phyloP scores from a whole-genome alignment of 257 asterid genomes.

The Ilex asprella region DNA sequence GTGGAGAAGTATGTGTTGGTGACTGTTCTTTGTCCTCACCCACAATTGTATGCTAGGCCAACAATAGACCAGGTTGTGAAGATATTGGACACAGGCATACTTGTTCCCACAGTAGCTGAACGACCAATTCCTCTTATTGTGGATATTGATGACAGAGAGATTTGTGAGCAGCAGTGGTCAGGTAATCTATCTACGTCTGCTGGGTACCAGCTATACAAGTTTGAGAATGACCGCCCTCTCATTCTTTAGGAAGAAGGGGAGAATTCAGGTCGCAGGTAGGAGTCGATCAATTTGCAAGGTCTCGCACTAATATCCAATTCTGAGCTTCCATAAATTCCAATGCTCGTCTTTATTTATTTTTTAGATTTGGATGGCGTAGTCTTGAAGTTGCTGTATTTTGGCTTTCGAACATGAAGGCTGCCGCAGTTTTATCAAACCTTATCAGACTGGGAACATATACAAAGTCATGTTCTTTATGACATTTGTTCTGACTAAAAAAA shows the following conservation, averaged over 20 bases:
- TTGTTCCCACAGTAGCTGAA: background rate
- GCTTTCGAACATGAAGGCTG: too few relatives aligned
- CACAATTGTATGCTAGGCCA: constrained; percentile 1
- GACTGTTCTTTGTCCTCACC: background rate
- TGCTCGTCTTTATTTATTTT: background rate
- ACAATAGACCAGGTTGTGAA: background rate
- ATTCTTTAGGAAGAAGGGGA: background rate
- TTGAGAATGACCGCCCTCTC: background rate
- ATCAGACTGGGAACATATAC: too few relatives aligned
- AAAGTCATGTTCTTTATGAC: too few relatives aligned
- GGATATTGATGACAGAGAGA: background rate
- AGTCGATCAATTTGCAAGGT: background rate
- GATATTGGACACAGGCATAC: background rate
- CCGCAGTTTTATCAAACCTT: too few relatives aligned
- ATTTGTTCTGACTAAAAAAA: too few relatives aligned
- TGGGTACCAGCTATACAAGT: too few relatives aligned
- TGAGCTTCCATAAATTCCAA: background rate
- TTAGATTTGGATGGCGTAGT: background rate
- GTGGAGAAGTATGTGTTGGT: background rate
- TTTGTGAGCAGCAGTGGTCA: background rate
- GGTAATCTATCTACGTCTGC: background rate
- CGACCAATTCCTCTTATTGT: background rate
- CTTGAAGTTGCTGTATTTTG: background rate
- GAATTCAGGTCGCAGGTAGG: background rate
- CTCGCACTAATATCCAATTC: background rate